Conservation (phyloP, 1,284 basidiomycete genomes). For the Pseudomicrostroma phylloplanum region DNA sequence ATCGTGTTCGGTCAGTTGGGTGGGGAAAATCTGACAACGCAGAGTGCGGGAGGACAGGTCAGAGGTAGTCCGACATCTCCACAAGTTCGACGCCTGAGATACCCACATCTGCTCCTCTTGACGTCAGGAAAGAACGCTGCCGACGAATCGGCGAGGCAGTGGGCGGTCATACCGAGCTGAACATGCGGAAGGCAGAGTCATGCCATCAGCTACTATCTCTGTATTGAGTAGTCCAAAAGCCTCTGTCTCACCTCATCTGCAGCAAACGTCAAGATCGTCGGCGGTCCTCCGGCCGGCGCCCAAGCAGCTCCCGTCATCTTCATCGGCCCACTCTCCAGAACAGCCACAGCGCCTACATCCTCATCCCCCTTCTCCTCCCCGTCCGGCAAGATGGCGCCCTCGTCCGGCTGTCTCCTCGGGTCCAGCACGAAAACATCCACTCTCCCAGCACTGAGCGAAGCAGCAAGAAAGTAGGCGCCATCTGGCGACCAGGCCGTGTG, state of each 20-base stretch:
- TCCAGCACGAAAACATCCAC: neutral
- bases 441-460: neutral
- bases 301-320: neutral
- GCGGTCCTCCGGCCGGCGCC: neutral
- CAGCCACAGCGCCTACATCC: neutral
- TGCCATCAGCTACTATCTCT: neutral
- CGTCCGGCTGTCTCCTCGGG: neutral
- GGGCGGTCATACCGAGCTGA: neutral
- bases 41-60: no score
- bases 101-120: neutral
- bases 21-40: neutral
- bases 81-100: no score
- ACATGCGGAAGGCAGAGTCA: no score
- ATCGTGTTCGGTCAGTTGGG: constrained; percentile 1
- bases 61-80: no score
- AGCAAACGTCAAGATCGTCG: constrained; percentile 2
- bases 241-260: neutral
- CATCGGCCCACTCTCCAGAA: neutral
- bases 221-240: neutral
- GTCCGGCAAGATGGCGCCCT: neutral
- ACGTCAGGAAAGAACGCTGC: neutral
- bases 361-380: neutral
- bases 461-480: neutral
- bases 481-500: neutral
- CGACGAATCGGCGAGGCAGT: neutral